phyloP scores from a whole-genome alignment of 2,329 filamentous ascomycete genomes.

The Blastomyces parvus region DNA sequence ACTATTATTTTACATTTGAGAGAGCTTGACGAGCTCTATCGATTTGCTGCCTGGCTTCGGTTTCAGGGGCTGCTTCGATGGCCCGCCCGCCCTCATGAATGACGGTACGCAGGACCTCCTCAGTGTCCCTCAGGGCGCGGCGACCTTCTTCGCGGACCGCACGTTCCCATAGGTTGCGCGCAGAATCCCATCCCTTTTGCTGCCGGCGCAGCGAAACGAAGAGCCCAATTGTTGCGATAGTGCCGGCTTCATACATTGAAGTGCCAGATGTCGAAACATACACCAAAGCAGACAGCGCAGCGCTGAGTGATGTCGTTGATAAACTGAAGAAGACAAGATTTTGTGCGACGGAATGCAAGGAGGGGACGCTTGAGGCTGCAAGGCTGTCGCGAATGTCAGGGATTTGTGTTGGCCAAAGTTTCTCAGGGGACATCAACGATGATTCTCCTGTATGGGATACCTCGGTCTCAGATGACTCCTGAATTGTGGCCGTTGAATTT shows the following conservation, averaged over 20 bases:
- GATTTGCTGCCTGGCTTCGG: slow-evolving; percentile 37
- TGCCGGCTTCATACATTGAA: slow-evolving; percentile 49
- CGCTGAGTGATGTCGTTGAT: slow-evolving; percentile 58
- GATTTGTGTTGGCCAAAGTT: slow-evolving; percentile 66
- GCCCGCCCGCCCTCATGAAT: slow-evolving; percentile 38
- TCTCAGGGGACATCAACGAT: neutral
- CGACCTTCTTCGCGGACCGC: slow-evolving; percentile 50
- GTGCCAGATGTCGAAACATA: slow-evolving; percentile 46
- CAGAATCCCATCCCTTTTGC: slow-evolving; percentile 50
- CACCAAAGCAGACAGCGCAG: slow-evolving; percentile 46
- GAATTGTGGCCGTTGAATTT: neutral
- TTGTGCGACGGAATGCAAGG: slow-evolving; percentile 63
- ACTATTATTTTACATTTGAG: slow-evolving; percentile 23
- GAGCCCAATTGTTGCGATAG: slow-evolving; percentile 49
- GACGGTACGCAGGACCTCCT: slow-evolving; percentile 40
- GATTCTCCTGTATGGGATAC: neutral
- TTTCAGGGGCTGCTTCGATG: slow-evolving; percentile 26
- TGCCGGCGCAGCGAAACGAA: slow-evolving; percentile 49
- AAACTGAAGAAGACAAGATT: slow-evolving; percentile 65
- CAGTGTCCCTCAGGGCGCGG: slow-evolving; percentile 45
- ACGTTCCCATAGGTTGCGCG: slow-evolving; percentile 43
- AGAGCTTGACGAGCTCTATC: slow-evolving; percentile 40
- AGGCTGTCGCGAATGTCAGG: slow-evolving; percentile 59
- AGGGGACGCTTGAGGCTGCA: slow-evolving; percentile 56
- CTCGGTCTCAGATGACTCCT: neutral